A percentile compares a stretch with the other conserved stretches of the same genome.
These are phyloP conservation scores for Eucalyptus curtisii DNA, from an alignment of 345 rosid genomes.

Conservation along the genomic window DNA sequence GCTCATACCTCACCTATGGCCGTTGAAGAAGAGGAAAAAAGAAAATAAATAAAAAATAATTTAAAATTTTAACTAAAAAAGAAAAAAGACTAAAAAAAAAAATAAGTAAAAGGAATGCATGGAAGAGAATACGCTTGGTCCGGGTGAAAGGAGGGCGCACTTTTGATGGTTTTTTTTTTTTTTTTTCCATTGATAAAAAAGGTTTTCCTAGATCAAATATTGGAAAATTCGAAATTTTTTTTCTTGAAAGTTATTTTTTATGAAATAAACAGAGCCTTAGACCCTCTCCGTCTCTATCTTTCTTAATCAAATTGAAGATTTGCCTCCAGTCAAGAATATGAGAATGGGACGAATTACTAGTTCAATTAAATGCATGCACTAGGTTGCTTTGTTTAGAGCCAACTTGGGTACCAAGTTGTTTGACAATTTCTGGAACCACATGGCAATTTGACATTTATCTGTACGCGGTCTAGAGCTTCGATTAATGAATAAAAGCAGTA, in stretches of 20 bases:
- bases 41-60: no score
- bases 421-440: background rate
- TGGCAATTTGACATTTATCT: background rate
- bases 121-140: no score
- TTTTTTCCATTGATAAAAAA: rapidly evolving
- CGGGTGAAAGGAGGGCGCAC: no score
- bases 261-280: no score
- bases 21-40: background rate
- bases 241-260: no score
- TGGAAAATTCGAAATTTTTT: rapidly evolving
- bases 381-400: background rate
- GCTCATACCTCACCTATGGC: no score
- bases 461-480: background rate
- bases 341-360: background rate
- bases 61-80: no score
- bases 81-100: no score
- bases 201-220: no score
- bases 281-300: no score
- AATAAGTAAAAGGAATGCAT: no score
- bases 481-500: background rate
- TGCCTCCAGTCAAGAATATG: background rate
- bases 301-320: background rate
- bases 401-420: background rate
- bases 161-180: no score
- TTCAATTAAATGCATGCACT: background rate